Base-by-base conservation (phyloP, 2,329 filamentous ascomycete species). In the Ophiosphaerella herpotricha region DNA sequence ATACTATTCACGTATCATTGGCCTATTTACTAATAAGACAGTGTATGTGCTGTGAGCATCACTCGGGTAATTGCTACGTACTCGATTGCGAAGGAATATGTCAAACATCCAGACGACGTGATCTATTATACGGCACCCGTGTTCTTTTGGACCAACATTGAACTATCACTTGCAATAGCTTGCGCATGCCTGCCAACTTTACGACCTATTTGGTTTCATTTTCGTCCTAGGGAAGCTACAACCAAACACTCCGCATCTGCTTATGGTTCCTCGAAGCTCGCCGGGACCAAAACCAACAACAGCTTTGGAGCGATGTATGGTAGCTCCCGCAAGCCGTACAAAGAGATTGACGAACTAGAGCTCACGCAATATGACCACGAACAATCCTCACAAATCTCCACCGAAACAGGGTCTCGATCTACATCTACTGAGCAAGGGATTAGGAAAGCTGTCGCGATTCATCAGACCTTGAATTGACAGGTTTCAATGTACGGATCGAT, bases 111-210 rank as follows among this genome's bases (percentile, higher is more conserved):
- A 14, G 45, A 61, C 41, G 58, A 64, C 13, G 56, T 57, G 24
- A 60, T 61, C 7, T 64, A 66, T 35, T 66, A 64, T 38, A 67
- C 63, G 3, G 52, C 63, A 8, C 63, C 63, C 0, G 57, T 64
- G 0, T 66, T 66, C 55, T 67, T 67, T 48, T 67, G 64, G 64
- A 63, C 58, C 3, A 66, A 67, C 44, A 66, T 67, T 39, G 63
- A 67, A 46, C 55, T 66, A 6, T 65, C 61, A 3, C 35, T 67
- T 2, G 64, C 57, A 1, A 49, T 67, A 9, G 60, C 66, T 5
- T 64, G 55, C 50, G 54, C 61, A 5, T 66, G 63, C 16, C 56
- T 67, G 1, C 64, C 64, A 6, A 66, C 60, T 8, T 33, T 67
- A 18, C 55, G 64, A 13, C 64, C 64, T 1, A 63, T 67, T 13